Conservation (phyloP, 2,329 filamentous ascomycete species). For the Tolypocladium ophioglossoides region DNA sequence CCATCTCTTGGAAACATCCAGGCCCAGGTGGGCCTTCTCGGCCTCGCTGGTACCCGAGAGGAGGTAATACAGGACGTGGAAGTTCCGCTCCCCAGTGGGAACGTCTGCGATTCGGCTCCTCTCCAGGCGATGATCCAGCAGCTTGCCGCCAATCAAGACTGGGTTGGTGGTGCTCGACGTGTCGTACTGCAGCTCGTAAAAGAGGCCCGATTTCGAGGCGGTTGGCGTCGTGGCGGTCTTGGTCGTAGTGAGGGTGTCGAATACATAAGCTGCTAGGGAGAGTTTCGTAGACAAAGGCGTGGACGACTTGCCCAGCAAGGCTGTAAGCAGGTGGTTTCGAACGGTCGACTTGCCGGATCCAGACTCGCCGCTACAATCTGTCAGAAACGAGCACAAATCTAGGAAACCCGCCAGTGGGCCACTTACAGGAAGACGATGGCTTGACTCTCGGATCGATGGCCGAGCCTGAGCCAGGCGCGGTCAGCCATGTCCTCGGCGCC, state of each 20-base stretch:
- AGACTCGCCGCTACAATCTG: conserved; percentile 66
- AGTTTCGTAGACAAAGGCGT: conserved; percentile 90
- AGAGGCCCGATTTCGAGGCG: conserved; percentile 89
- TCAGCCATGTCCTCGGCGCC: conserved; percentile 88
- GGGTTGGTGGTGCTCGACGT: conserved; percentile 76
- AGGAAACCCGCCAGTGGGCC: background rate
- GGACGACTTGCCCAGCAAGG: conserved; percentile 79
- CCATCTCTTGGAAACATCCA: conserved; percentile 67
- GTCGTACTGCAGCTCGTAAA: conserved; percentile 95
- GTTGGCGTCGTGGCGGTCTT: conserved; percentile 94
- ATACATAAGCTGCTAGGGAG: conserved; percentile 87
- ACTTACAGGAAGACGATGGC: conserved; percentile 83
- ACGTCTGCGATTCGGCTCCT: conserved; percentile 84
- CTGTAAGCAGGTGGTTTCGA: conserved; percentile 76
- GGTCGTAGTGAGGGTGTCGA: conserved; percentile 91
- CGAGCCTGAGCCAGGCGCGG: conserved; percentile 74
- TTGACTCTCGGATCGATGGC: conserved; percentile 85
- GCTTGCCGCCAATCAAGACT: conserved; percentile 83
- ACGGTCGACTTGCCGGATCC: conserved; percentile 94
- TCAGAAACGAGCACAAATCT: background rate
- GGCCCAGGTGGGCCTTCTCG: conserved; percentile 75
- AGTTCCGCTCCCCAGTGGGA: conserved; percentile 91
- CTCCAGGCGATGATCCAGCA: conserved; percentile 88
- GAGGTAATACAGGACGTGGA: conserved; percentile 92
- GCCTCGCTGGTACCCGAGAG: conserved; percentile 82